Conservation (phyloP, 257 asterid genomes). For the Parsonsia alboflavescens region DNA sequence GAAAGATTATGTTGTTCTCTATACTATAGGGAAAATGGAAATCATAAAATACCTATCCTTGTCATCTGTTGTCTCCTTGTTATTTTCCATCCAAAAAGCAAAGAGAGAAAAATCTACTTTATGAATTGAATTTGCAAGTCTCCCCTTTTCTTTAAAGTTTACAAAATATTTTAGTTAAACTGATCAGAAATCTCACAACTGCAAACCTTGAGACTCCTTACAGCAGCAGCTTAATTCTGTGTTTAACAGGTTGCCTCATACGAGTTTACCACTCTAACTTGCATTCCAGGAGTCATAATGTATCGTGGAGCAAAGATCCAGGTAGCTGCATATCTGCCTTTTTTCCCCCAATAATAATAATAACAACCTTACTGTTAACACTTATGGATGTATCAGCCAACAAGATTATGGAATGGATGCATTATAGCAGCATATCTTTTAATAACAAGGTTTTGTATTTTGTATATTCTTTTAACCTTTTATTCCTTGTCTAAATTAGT, state of each 20-base stretch:
- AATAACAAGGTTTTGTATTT: neutral
- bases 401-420: neutral
- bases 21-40: neutral
- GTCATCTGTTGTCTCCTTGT: neutral
- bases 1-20: neutral
- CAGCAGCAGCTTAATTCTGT: constrained; percentile 3
- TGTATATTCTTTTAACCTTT: neutral
- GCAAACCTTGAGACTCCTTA: constrained; percentile 1
- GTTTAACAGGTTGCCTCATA: constrained; percentile 91
- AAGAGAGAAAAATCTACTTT: neutral
- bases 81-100: neutral
- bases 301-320: constrained; percentile 97
- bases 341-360: too few species aligned
- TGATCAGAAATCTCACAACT: neutral
- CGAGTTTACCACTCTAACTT: constrained; percentile 93
- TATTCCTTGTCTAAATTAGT: neutral
- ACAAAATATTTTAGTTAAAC: neutral
- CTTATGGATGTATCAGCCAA: neutral
- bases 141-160: too few species aligned
- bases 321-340: constrained; percentile 39
- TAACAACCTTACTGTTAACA: neutral
- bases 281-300: constrained; percentile 97
- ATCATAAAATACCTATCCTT: neutral
- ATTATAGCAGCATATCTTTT: neutral
- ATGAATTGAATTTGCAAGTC: neutral